Evolutionary conservation across 192 early-diverging fungal genomes (phyloP).

Genomic region (Entomortierella beljakovae): DNA sequence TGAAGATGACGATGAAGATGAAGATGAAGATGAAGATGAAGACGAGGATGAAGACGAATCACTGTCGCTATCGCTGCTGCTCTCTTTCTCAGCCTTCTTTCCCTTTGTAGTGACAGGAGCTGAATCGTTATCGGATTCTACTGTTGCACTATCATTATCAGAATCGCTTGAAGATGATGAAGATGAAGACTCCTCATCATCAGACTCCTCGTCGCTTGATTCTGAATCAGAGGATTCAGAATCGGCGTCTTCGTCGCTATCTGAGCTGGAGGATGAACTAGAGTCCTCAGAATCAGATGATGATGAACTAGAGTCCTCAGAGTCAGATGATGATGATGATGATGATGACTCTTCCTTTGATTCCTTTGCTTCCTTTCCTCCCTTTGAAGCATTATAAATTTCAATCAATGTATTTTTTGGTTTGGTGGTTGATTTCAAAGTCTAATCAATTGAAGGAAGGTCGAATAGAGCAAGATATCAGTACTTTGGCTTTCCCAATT

Average conservation of each 20-base stretch:
- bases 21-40: conserved; percentile 17
- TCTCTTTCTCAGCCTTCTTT: not conserved
- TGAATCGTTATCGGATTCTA: conserved; percentile 47
- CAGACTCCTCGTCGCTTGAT: not conserved
- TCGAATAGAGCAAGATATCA: not conserved
- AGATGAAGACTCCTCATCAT: conserved; percentile 29
- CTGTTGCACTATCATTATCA: conserved; percentile 51
- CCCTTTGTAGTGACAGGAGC: conserved; percentile 5
- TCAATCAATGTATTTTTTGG: conserved; percentile 41
- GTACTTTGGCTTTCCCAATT: not conserved
- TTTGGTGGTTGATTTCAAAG: conserved; percentile 41
- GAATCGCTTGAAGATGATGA: conserved; percentile 55
- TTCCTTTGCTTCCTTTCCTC: conserved; percentile 29
- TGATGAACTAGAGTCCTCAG: conserved; percentile 43
- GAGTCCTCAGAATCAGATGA: conserved; percentile 14
- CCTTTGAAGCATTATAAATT: conserved; percentile 28
- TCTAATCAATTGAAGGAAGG: conserved; percentile 9
- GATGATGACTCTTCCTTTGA: conserved; percentile 25
- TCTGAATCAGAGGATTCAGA: not conserved
- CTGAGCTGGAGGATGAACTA: not conserved
- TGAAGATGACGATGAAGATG: conserved; percentile 14
- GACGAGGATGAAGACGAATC: conserved; percentile 35
- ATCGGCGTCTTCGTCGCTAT: not conserved
- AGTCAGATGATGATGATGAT: conserved; percentile 50
- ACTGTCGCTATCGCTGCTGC: conserved; percentile 27